Evolutionary conservation across 139 green algal genomes (phyloP).

Genomic region (Spirogloea muscicola): DNA sequence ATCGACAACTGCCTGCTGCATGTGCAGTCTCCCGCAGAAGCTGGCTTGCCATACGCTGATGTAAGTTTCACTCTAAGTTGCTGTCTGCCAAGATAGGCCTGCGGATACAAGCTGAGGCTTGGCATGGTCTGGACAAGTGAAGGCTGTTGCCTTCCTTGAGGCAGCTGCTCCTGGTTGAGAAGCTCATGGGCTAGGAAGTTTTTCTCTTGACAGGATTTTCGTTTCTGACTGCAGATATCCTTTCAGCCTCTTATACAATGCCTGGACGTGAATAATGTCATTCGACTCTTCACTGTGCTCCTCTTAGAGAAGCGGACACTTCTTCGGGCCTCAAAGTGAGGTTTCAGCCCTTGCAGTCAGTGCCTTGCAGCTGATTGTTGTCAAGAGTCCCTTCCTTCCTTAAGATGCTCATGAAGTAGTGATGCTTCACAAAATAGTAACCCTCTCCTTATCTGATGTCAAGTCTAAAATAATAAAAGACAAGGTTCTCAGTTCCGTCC

Average conservation of each 20-base stretch:
- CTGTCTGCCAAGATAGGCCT: background rate
- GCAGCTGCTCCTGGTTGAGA: no score
- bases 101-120: background rate
- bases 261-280: slow-evolving; percentile 42
- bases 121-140: background rate
- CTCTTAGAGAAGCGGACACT: slow-evolving; percentile 34
- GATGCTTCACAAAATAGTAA: background rate
- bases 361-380: background rate
- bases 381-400: background rate
- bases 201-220: no score
- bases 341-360: no score
- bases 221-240: slow-evolving; percentile 20
- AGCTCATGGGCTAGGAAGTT: no score
- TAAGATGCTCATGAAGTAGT: background rate
- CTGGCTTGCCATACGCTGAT: slow-evolving; percentile 20
- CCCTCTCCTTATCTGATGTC: background rate
- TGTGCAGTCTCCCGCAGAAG: slow-evolving; percentile 1
- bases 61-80: background rate
- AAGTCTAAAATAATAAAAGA: background rate
- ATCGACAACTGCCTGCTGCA: slow-evolving; percentile 41
- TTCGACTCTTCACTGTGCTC: slow-evolving; percentile 37
- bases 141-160: background rate
- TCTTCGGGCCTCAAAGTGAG: slow-evolving; percentile 25
- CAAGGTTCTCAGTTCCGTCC: no score
- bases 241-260: slow-evolving; percentile 36